Evolutionary conservation across 1,284 basidiomycete genomes (phyloP), one percentile per base, ranked within the genome.

Genomic region (Trametes polyzona): DNA sequence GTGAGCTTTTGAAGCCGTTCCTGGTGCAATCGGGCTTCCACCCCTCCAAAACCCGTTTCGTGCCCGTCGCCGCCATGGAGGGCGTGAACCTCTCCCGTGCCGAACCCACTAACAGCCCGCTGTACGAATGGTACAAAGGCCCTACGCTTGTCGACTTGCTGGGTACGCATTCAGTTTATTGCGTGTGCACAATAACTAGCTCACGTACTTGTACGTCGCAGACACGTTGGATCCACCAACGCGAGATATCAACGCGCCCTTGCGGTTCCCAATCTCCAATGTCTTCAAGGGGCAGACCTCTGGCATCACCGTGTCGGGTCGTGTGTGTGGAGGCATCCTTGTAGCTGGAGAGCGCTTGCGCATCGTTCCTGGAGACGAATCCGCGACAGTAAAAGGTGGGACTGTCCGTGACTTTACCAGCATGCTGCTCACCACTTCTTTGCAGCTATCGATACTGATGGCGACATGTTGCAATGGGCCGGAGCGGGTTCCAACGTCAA

Each of bases 241-340:
- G 4, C 82, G 96, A 41, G 89, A 93, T 50, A 84, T 96, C 55
- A 81, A 83, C 7, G 81, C 86, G 0, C 89, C 96, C 0, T 73
- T 98, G 33, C 85, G 97, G 21, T 81, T 98, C 54, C 96, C 96
- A 0, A 84, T 99, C 19, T 92, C 94, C 12, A 99, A 99, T 71
- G 93, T 98, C 2, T 99, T 97, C 82, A 95, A 90, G 72, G 92
- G 92, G 23, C 86, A 90, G 67, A 85, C 89, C 7, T 87, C 92
- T 4, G 93, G 93, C 16, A 84, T 87, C 0, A 92, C 88, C 1
- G 87, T 97, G 0, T 85, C 90, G 23, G 97, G 96, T n/a, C 80
- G 96, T 32, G 77, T 99, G 30, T 91, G 90, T 57, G 87, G 88
- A 41, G 96, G 96, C 11, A 78, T 98, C 24, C 82, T 98, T 0